phyloP scores from a whole-genome alignment of 2,329 filamentous ascomycete species.

The Fusarium albidum region DNA sequence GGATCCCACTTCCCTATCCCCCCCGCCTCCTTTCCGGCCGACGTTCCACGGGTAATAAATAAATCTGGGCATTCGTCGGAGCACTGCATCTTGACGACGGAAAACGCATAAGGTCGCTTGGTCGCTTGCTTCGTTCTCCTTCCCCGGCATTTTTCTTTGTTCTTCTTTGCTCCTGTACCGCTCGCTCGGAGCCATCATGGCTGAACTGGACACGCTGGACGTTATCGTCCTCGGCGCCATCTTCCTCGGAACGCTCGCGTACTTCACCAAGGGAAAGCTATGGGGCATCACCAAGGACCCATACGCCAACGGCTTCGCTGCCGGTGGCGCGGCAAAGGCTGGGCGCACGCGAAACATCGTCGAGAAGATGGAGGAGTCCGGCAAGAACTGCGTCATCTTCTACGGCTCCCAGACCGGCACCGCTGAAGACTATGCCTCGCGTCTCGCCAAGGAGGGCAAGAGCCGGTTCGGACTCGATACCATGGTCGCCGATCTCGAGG shows the following conservation, averaged over 20 bases:
- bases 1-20: conserved; percentile 21
- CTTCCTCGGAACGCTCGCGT: conserved; percentile 86
- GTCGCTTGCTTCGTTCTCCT: background rate
- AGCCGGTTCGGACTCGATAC: conserved; percentile 96
- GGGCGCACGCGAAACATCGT: conserved; percentile 91
- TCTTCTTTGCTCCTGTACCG: conserved; percentile 2
- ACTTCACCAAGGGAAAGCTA: conserved; percentile 96
- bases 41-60: conserved; percentile 25
- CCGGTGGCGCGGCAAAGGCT: conserved; percentile 75
- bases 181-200: conserved; percentile 67
- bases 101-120: conserved; percentile 1
- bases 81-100: conserved; percentile 9
- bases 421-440: conserved; percentile 96
- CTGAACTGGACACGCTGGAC: conserved; percentile 95
- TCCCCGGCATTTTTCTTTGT: background rate
- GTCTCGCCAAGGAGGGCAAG: conserved; percentile 95
- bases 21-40: conserved; percentile 41
- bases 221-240: conserved; percentile 88
- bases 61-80: conserved; percentile 15
- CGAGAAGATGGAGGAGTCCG: conserved; percentile 93
- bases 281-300: conserved; percentile 92
- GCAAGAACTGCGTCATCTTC: conserved; percentile 98
- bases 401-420: conserved; percentile 99
- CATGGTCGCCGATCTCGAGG: conserved; percentile 97
- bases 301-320: conserved; percentile 79